Base-by-base conservation (phyloP, 148 eudicot species). In the Heliamphora exappendiculata region DNA sequence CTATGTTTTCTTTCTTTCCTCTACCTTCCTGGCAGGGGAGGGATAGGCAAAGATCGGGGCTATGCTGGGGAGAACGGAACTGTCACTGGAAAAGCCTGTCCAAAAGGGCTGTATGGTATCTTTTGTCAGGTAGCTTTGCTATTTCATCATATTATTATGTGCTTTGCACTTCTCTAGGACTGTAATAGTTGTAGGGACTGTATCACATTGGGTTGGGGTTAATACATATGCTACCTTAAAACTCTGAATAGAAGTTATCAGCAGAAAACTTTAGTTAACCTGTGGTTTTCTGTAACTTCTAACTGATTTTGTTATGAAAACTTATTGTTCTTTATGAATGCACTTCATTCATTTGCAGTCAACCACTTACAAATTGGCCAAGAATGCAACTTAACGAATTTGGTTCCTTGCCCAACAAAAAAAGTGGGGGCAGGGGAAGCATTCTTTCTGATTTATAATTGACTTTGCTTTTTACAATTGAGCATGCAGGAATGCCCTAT, bases 401-500 rank as follows among this genome's bases (percentile, higher is more conserved):
- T 29, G n/a, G 41, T 26, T 31, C 37, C 28, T 16, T 22, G 47
- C 34, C 3, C 26, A 53, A 14, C 17, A 36, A 24, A 24, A 34
- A n/a, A 22, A 31, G 14, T 1, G 57, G 34, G 31, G 57, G 31
- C 9, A 45, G 31, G 57, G 31, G n/a, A n/a, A 22, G 60, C 11
- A 29, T 62, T 63, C 20, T 16, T 41, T 26, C 44, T 19, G 13
- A 42, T 57, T 57, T 44, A 29, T 44, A 42, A 51, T 19, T 59
- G 51, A 59, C 44, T 47, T 45, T 11, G 44, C 0, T 13, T 41
- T 59, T 73, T 47, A 59, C n/a, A 31, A 29, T 3, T 63, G 59
- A 45, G 70, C 17, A 78, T 85, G 81, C 90, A 95, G 99, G 99
- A 91, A 88, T 95, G 99, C 80, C 99, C 97, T 11, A 79, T 88